phyloP scores from a whole-genome alignment of 2,329 filamentous ascomycete species.

The Thyridium curvatum region DNA sequence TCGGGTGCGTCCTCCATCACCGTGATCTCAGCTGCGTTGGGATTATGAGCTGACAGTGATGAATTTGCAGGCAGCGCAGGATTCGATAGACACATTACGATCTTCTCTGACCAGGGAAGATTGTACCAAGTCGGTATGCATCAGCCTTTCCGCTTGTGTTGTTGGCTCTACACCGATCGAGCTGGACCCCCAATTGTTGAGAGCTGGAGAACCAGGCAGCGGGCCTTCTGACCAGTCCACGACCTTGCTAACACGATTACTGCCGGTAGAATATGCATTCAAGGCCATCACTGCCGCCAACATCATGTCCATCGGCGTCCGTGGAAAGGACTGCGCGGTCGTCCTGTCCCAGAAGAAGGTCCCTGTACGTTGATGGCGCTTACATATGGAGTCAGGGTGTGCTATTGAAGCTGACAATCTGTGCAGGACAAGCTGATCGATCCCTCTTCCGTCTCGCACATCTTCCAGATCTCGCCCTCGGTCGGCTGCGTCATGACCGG shows the following conservation, averaged over 20 bases:
- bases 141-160: conserved; percentile 4
- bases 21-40: conserved; percentile 7
- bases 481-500: conserved; percentile 98
- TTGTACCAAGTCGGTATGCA: conserved; percentile 98
- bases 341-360: conserved; percentile 99
- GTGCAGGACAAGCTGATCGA: conserved; percentile 96
- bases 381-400: conserved; percentile 5
- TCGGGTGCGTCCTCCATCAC: conserved; percentile 34
- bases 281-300: conserved; percentile 99
- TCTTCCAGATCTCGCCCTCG: conserved; percentile 93
- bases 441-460: conserved; percentile 90
- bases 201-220: no score
- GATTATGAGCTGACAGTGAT: conserved; percentile 4
- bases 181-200: not conserved
- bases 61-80: conserved; percentile 64
- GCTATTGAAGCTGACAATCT: conserved; percentile 22
- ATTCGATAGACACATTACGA: conserved; percentile 98
- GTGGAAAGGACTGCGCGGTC: conserved; percentile 95
- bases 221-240: conserved; percentile 1
- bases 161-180: conserved; percentile 1
- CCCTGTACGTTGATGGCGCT: conserved; percentile 59
- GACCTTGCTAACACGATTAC: conserved; percentile 13
- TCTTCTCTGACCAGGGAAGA: conserved; percentile 97
- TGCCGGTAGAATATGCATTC: conserved; percentile 89
- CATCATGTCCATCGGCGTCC: conserved; percentile 94